Evolutionary conservation across 1,284 basidiomycete species (phyloP).

Genomic region (Hemileccinum hortonii): DNA sequence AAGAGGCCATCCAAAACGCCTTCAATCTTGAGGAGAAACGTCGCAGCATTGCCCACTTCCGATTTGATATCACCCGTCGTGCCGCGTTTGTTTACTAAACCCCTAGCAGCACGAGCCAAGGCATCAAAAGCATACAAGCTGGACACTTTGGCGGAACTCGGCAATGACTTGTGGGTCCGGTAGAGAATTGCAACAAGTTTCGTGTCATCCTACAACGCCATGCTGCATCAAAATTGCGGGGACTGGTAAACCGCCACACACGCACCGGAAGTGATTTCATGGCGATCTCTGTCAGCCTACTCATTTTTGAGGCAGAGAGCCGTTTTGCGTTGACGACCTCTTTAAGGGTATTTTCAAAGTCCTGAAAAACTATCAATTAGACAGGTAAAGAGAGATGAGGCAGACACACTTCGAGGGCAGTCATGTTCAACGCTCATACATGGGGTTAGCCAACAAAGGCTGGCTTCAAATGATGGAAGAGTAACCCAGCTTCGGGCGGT

Average conservation of each 20-base stretch:
- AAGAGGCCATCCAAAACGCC: conserved; percentile 82
- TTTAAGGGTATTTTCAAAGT: conserved; percentile 76
- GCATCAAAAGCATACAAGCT: conserved; percentile 92
- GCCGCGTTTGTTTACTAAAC: conserved; percentile 63
- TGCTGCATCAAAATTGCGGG: conserved; percentile 6
- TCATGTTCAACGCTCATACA: conserved; percentile 25
- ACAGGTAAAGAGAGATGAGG: background rate
- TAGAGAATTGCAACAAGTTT: conserved; percentile 83
- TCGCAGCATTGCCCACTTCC: conserved; percentile 69
- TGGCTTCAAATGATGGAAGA: conserved; percentile 2
- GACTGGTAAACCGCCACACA: conserved; percentile 2
- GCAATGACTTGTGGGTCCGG: conserved; percentile 78
- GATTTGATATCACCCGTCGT: conserved; percentile 54
- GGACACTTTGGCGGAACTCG: conserved; percentile 66
- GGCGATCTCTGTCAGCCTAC: conserved; percentile 68
- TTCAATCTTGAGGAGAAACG: conserved; percentile 84
- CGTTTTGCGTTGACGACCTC: conserved; percentile 78
- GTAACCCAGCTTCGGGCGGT: conserved; percentile 4
- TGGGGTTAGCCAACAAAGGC: conserved; percentile 13
- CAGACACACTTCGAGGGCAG: conserved; percentile 25
- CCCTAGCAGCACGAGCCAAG: conserved; percentile 77
- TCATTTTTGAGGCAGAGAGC: conserved; percentile 82
- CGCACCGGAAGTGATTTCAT: conserved; percentile 72
- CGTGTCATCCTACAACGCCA: conserved; percentile 64
- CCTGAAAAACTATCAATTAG: conserved; percentile 41